Percentiles rank a stretch among this genome's conserved stretches.
phyloP scores from a whole-genome alignment of 441 rosid species.

The Lagerstroemia fauriei region DNA sequence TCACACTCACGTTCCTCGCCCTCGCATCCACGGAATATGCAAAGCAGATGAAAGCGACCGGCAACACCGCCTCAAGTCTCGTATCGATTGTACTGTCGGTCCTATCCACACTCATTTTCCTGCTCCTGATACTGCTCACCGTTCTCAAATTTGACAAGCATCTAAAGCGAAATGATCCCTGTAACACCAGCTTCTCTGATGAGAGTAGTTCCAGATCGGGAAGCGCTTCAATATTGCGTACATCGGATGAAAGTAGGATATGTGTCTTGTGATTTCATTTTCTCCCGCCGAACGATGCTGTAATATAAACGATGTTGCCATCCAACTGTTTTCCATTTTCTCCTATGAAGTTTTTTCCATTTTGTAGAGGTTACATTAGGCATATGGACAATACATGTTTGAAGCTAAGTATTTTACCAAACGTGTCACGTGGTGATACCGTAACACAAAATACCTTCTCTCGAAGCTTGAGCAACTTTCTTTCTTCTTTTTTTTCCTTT shows the following conservation, averaged over 20 bases:
- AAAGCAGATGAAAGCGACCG: slow-evolving; percentile 43
- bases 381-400: not conserved
- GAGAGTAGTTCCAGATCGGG: slow-evolving; percentile 19
- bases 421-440: too few relatives aligned
- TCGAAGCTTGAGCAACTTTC: too few relatives aligned
- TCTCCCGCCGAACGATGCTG: not conserved
- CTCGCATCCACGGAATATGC: slow-evolving; percentile 40
- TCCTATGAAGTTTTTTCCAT: not conserved
- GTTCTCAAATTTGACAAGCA: slow-evolving; percentile 38
- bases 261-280: not conserved
- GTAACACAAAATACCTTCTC: too few relatives aligned
- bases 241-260: too few relatives aligned
- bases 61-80: slow-evolving; percentile 33
- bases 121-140: slow-evolving; percentile 53
- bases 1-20: slow-evolving; percentile 17
- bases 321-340: not conserved
- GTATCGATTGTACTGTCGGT: slow-evolving; percentile 44
- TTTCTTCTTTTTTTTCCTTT: not conserved
- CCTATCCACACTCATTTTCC: slow-evolving; percentile 47
- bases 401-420: not conserved
- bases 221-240: not conserved
- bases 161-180: slow-evolving; percentile 38
- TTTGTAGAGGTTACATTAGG: not conserved
- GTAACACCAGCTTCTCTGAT: slow-evolving; percentile 21
- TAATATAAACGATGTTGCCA: too few relatives aligned